phyloP scores from a whole-genome alignment of 2,329 filamentous ascomycete species.

The Fusarium newnesense region DNA sequence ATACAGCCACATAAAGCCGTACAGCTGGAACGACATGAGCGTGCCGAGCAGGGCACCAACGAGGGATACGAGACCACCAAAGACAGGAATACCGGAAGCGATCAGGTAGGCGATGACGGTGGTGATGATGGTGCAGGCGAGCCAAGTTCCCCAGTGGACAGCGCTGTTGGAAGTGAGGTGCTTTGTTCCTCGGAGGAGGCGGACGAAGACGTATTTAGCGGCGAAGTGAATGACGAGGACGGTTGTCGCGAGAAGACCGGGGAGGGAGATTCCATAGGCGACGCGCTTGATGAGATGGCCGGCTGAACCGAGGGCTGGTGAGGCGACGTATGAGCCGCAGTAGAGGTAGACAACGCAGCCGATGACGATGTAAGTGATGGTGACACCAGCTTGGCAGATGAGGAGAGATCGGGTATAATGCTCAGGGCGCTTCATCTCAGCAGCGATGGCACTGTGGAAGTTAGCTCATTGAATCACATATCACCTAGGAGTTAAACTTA shows the following conservation, averaged over 20 bases:
- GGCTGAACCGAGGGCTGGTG: constrained; percentile 58
- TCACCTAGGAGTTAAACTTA: not conserved
- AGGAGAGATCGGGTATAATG: constrained; percentile 43
- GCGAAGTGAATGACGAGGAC: constrained; percentile 43
- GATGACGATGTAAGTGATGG: constrained; percentile 49
- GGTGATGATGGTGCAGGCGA: constrained; percentile 43
- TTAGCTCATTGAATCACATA: not conserved
- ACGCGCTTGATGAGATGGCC: constrained; percentile 56
- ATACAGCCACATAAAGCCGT: constrained; percentile 46
- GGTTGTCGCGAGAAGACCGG: constrained; percentile 44
- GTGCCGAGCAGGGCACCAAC: constrained; percentile 46
- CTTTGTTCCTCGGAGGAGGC: constrained; percentile 43
- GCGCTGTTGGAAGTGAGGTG: constrained; percentile 45
- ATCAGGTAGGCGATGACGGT: constrained; percentile 45
- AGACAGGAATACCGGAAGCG: constrained; percentile 39
- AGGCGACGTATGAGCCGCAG: constrained; percentile 59
- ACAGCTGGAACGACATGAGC: constrained; percentile 45
- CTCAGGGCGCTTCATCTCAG: constrained; percentile 48
- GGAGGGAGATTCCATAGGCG: constrained; percentile 52
- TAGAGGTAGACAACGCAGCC: constrained; percentile 56
- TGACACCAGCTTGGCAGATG: constrained; percentile 42
- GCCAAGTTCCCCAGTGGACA: constrained; percentile 47
- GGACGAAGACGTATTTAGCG: constrained; percentile 33
- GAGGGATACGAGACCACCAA: constrained; percentile 44
- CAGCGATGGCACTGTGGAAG: constrained; percentile 32